These are phyloP conservation scores for Saccharomyces paradoxus DNA, from an alignment of 805 yeast species.

Conservation along the genomic window DNA sequence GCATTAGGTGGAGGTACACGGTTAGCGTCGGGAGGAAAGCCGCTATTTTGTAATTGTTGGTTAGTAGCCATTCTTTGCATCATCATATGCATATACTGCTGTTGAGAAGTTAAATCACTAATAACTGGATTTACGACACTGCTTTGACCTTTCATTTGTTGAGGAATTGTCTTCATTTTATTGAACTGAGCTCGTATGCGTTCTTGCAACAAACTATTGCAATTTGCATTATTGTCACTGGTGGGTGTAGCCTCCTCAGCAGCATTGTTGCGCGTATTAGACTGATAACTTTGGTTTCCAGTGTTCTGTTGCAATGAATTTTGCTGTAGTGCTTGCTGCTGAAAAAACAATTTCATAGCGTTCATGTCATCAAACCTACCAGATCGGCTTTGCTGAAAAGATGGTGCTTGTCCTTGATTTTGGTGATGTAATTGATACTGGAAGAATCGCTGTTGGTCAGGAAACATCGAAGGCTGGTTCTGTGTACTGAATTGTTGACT, in stretches of 20 bases:
- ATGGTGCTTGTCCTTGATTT: not conserved
- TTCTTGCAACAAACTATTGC: not conserved
- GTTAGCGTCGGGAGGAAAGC: not conserved
- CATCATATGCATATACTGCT: slow-evolving; percentile 6
- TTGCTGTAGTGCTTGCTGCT: not conserved
- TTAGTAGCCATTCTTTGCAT: not conserved
- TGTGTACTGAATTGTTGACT: not conserved
- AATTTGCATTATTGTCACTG: not conserved
- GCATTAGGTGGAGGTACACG: not conserved
- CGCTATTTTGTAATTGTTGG: slow-evolving; percentile 3
- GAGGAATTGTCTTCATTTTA: not conserved
- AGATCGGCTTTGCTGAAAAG: not conserved
- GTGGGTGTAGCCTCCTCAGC: not conserved
- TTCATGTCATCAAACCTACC: not conserved
- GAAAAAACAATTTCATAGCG: not conserved
- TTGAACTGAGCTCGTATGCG: not conserved
- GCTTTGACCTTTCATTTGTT: not conserved
- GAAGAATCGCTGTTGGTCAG: not conserved
- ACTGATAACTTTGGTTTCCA: not conserved
- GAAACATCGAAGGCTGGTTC: not conserved
- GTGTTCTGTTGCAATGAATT: slow-evolving; percentile 3
- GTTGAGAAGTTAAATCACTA: not conserved
- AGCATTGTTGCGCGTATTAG: not conserved
- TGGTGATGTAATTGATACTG: not conserved
- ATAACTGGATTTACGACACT: not conserved